Evolutionary conservation across 1,284 basidiomycete genomes (phyloP).

Genomic region (Cryptococcus sp.): DNA sequence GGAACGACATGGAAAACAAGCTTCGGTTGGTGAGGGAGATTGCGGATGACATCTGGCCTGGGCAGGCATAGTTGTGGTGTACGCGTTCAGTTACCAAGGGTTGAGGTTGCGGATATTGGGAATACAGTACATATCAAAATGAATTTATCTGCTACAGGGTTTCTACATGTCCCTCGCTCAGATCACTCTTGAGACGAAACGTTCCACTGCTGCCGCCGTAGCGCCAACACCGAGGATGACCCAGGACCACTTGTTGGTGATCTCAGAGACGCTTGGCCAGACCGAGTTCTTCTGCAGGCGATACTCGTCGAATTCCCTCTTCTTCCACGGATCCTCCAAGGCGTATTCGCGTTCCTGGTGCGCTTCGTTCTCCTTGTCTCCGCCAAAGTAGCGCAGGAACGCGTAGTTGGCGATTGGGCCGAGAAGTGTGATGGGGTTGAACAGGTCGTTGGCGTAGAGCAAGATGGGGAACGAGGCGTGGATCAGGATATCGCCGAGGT

Average conservation of each 20-base stretch:
- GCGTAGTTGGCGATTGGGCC: constrained; percentile 31
- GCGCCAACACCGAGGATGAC: constrained; percentile 19
- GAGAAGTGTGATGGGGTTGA: constrained; percentile 31
- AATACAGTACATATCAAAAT: no score
- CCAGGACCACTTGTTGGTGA: constrained; percentile 30
- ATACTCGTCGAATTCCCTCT: constrained; percentile 18
- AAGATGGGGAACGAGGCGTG: constrained; percentile 34
- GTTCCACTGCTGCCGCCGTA: constrained; percentile 21
- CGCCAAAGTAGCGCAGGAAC: constrained; percentile 31
- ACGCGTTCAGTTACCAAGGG: no score
- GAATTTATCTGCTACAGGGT: no score
- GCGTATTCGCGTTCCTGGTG: constrained; percentile 19
- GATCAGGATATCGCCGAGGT: constrained; percentile 33
- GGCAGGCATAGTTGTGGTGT: constrained; percentile 8
- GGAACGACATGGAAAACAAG: constrained; percentile 45
- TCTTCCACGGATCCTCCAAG: constrained; percentile 20
- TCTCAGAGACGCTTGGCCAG: constrained; percentile 30
- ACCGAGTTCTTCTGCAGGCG: constrained; percentile 32
- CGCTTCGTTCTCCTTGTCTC: constrained; percentile 36
- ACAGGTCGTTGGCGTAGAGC: constrained; percentile 22
- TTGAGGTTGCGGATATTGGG: no score
- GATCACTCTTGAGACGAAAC: constrained; percentile 13
- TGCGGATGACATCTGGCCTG: constrained; percentile 42
- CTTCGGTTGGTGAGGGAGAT: constrained; percentile 37
- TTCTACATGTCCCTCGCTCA: background rate